Evolutionary conservation across 305 asterid genomes (phyloP).

Genomic region (Coffea humblotiana): DNA sequence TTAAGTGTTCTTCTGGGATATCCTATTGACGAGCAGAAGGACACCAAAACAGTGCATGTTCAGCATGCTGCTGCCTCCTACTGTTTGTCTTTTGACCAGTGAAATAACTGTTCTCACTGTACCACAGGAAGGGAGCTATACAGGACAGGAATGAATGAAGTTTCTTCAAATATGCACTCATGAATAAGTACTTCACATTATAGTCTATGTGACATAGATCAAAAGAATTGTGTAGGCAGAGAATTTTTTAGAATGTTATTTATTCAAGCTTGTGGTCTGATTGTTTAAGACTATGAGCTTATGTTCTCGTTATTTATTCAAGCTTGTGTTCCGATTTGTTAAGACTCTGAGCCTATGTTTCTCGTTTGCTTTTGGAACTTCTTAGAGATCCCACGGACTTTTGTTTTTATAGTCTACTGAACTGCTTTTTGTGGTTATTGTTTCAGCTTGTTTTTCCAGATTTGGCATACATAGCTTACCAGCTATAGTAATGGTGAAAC

Average conservation of each 20-base stretch:
- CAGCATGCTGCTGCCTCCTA: not conserved
- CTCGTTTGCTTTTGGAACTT: not conserved
- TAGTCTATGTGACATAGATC: not conserved
- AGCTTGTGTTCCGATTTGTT: not conserved
- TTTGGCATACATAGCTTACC: conserved; percentile 80
- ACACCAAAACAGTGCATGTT: not conserved
- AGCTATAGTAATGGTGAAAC: conserved; percentile 51
- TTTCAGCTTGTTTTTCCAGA: conserved; percentile 65
- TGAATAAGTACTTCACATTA: not conserved
- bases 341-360: not conserved
- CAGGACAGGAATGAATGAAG: not conserved
- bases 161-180: not conserved
- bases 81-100: no score
- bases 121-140: no score
- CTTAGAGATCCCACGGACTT: not conserved
- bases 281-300: not conserved
- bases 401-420: conserved; percentile 9
- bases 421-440: conserved; percentile 13
- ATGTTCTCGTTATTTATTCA: not conserved
- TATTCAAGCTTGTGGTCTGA: not conserved
- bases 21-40: not conserved
- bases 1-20: no score
- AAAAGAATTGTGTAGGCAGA: not conserved
- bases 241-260: not conserved
- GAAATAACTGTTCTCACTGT: no score